Conservation (phyloP, 768 basidiomycete species). For the Amanita thiersii region DNA sequence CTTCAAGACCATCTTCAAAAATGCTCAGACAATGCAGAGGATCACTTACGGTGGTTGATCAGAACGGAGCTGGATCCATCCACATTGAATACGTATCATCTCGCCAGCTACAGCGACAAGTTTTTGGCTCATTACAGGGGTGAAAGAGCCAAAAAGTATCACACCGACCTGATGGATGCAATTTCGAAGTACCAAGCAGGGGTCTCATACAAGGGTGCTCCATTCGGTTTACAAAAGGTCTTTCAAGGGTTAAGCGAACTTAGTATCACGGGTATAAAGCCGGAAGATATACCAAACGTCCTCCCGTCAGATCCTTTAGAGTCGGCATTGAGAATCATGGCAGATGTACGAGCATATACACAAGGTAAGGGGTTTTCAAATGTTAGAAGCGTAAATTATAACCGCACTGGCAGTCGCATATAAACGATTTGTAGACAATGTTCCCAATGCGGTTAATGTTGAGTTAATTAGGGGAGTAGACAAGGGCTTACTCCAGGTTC, state of each 20-base stretch:
- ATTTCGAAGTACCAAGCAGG: constrained; percentile 4
- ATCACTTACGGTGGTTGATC: constrained; percentile 34
- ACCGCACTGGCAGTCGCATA: constrained; percentile 29
- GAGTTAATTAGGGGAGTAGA: constrained; percentile 48
- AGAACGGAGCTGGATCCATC: constrained; percentile 34
- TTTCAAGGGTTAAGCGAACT: constrained; percentile 22
- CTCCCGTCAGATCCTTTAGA: constrained; percentile 38
- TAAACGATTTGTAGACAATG: constrained; percentile 49
- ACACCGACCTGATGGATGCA: constrained; percentile 12
- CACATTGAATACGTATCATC: constrained; percentile 42
- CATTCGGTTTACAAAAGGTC: constrained; percentile 17
- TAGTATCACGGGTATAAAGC: constrained; percentile 22
- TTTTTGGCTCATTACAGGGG: constrained; percentile 35
- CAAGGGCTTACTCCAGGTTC: constrained; percentile 31
- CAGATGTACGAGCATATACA: constrained; percentile 54
- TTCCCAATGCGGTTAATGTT: constrained; percentile 49
- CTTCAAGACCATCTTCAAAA: constrained; percentile 1
- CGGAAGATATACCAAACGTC: constrained; percentile 32
- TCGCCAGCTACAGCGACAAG: constrained; percentile 34
- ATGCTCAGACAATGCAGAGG: not conserved
- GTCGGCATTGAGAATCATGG: constrained; percentile 48
- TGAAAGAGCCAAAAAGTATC: constrained; percentile 15
- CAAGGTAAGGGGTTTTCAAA: constrained; percentile 34
- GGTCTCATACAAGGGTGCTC: not conserved
- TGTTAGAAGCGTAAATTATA: not conserved